phyloP scores from a whole-genome alignment of 1,284 basidiomycete genomes.

The Wallemia ichthyophaga region DNA sequence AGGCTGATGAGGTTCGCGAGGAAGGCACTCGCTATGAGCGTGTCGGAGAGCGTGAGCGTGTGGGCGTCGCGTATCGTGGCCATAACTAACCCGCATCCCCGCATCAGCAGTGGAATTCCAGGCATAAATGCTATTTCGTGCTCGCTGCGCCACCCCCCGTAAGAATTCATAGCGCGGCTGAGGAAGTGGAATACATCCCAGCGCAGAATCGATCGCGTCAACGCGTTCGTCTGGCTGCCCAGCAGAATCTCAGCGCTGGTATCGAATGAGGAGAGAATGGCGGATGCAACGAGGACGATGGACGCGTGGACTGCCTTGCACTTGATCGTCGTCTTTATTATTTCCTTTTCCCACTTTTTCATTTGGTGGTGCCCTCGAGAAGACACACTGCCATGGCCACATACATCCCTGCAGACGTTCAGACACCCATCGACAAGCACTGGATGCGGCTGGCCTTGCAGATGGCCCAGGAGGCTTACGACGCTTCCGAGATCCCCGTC shows the following conservation, averaged over 20 bases:
- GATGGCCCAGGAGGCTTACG: conserved; percentile 36
- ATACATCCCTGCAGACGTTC: not conserved
- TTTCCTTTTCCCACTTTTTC: not conserved
- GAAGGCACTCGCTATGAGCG: not conserved
- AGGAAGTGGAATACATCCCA: not conserved
- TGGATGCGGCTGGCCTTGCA: not conserved
- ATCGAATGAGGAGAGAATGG: not conserved
- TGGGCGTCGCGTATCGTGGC: not conserved
- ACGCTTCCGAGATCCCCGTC: conserved; percentile 69
- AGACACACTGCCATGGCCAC: not conserved
- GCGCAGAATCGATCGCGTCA: not conserved
- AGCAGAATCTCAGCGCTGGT: not conserved
- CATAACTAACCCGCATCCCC: not conserved
- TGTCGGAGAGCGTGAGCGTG: not conserved
- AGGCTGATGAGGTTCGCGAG: not conserved
- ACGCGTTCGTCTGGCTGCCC: not conserved
- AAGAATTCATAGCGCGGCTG: not conserved
- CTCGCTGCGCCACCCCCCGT: not conserved
- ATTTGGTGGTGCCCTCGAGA: not conserved
- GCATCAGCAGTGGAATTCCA: not conserved
- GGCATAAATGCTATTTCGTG: not conserved
- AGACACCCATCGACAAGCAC: not conserved
- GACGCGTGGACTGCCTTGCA: not conserved
- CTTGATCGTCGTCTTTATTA: not conserved
- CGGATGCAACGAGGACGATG: not conserved